A percentile compares a stretch with the other conserved stretches of the same genome.
Conservation (phyloP, 1,139 yeast genomes). For the Diutina scorzettiae region DNA sequence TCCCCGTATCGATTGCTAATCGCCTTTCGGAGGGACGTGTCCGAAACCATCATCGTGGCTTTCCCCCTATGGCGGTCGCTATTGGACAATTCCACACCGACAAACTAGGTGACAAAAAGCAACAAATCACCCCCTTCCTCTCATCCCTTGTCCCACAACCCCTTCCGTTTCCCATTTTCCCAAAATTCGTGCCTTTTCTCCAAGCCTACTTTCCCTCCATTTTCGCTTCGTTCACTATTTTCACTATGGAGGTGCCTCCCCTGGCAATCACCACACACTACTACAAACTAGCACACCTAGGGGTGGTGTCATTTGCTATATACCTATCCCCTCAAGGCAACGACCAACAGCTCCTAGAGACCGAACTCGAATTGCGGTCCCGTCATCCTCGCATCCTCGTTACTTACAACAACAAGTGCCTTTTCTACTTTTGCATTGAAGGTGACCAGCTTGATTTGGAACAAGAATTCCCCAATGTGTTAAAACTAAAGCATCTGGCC, state of each 20-base stretch:
- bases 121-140: too few relatives aligned
- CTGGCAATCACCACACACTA: constrained; percentile 20
- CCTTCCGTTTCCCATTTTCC: too few relatives aligned
- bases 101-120: too few relatives aligned
- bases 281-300: constrained; percentile 29
- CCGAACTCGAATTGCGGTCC: constrained; percentile 46
- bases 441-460: constrained; percentile 11
- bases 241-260: constrained; percentile 4
- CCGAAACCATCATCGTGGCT: too few relatives aligned
- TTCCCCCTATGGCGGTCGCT: too few relatives aligned
- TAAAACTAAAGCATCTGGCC: constrained; percentile 15
- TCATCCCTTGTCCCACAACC: too few relatives aligned
- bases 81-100: too few relatives aligned
- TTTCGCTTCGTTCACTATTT: too few relatives aligned
- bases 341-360: constrained; percentile 39
- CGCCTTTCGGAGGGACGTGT: too few relatives aligned
- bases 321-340: constrained; percentile 18
- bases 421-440: constrained; percentile 44
- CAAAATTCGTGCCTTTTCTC: too few relatives aligned
- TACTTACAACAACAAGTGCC: constrained; percentile 47
- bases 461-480: constrained; percentile 5
- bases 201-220: too few relatives aligned
- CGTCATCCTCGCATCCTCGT: constrained; percentile 40
- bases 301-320: constrained; percentile 22
- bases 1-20: background rate